A percentile compares a stretch with the other conserved stretches of the same genome.
These are phyloP conservation scores for Solanum habrochaites DNA, from an alignment of 257 asterid species.

Conservation along the genomic window DNA sequence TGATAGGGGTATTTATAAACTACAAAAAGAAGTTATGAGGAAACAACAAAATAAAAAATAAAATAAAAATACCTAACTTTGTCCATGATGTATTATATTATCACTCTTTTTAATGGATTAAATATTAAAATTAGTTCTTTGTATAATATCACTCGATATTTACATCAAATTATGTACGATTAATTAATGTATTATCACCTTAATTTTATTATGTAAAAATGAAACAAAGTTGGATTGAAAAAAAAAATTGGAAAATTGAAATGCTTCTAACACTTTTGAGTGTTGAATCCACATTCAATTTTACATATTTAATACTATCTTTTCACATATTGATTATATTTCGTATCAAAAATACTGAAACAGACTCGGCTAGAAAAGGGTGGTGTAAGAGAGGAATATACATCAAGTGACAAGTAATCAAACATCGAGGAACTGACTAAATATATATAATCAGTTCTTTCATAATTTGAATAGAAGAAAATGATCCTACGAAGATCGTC, in stretches of 20 bases:
- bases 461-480: not conserved
- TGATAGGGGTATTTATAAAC: not conserved
- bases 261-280: not conserved
- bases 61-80: not conserved
- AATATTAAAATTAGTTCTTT: not conserved
- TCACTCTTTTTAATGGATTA: not conserved
- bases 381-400: not conserved
- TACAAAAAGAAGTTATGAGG: not conserved
- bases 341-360: not conserved
- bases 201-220: too few species aligned
- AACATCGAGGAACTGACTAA: not conserved
- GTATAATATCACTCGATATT: not conserved
- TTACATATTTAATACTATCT: too few species aligned
- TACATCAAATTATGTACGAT: not conserved
- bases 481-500: not conserved
- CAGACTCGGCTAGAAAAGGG: fast-evolving
- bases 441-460: not conserved
- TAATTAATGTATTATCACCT: not conserved
- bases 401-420: not conserved
- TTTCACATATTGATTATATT: not conserved
- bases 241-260: too few species aligned
- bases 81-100: not conserved
- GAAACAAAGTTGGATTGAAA: not conserved
- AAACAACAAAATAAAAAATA: not conserved
- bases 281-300: not conserved